Base-by-base conservation (phyloP, 1,284 basidiomycete genomes). In the Afroboletus lepidellus region DNA sequence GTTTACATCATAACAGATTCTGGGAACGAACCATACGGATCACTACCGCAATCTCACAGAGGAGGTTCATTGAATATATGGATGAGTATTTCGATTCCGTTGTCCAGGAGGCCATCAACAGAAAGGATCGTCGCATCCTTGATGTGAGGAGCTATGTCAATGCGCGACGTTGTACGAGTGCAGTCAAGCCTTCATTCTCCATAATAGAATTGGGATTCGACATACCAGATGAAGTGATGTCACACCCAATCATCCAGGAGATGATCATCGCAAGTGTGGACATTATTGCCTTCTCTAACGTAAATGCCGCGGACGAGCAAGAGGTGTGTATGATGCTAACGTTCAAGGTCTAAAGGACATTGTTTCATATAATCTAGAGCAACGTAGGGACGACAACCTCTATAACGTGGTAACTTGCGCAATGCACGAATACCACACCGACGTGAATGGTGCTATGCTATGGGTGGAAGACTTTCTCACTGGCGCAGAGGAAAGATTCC, bases 381-480 rank as follows among this genome's bases (percentile, higher is more conserved):
- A 73, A 48, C 62, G 69, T 2, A 62, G 64, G 0, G 75, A 72
- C 3, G 64, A 72, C 18, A 69, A 65, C 23, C 53, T 54, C 11
- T 70, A 75, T 57, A 78, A 78, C 51, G 57, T 75, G 8, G 55
- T 78, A 34, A 72, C 71, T 0, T 57, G 70, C 11, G 67, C 72
- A 25, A 77, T 75, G 72, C 57, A 67, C n/a, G 66, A 75, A 27
- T 11, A n/a, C 39, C 39, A 41, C 24, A 41, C 25, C 6, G 4
- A 46, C 20, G 23, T 46, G n/a, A 46, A 46, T 8, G 44, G 44
- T 4, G 44, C 34, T 0, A 37, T 46, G 24, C 16, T 37, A 8
- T 46, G 33, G 33, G 24, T 18, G 2, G 23, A 46, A 23, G 30
- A 46, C 23, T 29, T 23, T n/a, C 33, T 27, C 5, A 13, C 18